phyloP scores from a whole-genome alignment of 768 basidiomycete species.

The Lactarius sanguifluus region DNA sequence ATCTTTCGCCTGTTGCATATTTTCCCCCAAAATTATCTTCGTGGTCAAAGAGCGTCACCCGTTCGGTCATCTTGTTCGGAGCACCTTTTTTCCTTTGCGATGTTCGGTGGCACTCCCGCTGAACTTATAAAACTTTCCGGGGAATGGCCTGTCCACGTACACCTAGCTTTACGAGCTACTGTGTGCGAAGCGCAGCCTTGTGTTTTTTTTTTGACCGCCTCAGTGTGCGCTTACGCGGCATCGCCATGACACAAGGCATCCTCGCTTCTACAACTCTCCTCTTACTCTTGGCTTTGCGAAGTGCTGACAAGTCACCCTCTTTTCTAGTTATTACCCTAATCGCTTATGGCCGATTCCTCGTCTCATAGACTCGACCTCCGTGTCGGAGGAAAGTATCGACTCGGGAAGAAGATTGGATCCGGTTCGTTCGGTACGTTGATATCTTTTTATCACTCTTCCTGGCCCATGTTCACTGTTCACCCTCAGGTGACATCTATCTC shows the following conservation, averaged over 20 bases:
- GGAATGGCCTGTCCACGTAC: not conserved
- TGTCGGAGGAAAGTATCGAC: conserved; percentile 93
- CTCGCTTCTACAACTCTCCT: not conserved
- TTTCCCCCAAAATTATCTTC: conserved; percentile 1
- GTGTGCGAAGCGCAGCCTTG: not conserved
- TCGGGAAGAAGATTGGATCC: conserved; percentile 99
- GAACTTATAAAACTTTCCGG: not conserved
- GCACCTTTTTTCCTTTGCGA: not conserved
- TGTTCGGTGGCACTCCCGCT: not conserved
- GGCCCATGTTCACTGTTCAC: not conserved
- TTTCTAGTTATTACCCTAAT: conserved; percentile 25
- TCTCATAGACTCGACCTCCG: conserved; percentile 78
- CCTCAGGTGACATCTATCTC: conserved; percentile 93
- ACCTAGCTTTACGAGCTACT: not conserved
- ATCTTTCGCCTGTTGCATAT: not conserved
- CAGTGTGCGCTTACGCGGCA: conserved; percentile 18
- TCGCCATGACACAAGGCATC: conserved; percentile 16
- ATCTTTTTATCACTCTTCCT: not conserved
- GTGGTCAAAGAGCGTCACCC: not conserved
- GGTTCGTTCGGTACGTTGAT: conserved; percentile 89
- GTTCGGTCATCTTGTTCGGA: conserved; percentile 18
- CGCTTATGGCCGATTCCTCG: conserved; percentile 69
- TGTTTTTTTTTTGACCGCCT: not conserved
- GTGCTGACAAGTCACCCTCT: conserved; percentile 1
- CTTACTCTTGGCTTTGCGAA: not conserved